Percentiles rank a stretch among this genome's conserved stretches.
Conservation (phyloP, 176 grass and related monocot species). For the Aegilops speltoides region DNA sequence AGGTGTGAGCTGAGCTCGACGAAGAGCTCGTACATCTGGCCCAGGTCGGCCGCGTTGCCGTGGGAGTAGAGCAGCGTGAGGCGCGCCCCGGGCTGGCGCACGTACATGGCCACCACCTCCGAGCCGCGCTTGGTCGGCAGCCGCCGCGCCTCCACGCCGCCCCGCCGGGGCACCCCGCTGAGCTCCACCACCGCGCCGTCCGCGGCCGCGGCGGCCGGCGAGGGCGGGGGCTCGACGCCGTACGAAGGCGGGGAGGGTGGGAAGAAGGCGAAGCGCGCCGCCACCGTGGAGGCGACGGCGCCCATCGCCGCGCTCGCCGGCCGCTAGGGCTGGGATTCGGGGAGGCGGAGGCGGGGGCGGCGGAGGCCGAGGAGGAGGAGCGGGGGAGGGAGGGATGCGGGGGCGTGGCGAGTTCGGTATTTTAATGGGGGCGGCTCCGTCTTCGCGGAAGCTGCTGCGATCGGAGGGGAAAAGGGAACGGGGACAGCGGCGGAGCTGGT, state of each 20-base stretch:
- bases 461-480: conserved; percentile 25
- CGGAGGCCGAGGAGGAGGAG: not conserved
- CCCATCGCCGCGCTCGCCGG: conserved; percentile 44
- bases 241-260: conserved; percentile 81
- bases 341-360: not conserved
- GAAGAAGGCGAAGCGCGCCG: conserved; percentile 87
- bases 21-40: conserved; percentile 96
- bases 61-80: conserved; percentile 97
- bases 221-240: conserved; percentile 50
- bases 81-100: conserved; percentile 63
- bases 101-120: conserved; percentile 81
- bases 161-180: conserved; percentile 52
- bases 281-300: conserved; percentile 75
- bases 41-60: conserved; percentile 92
- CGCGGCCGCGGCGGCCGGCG: conserved; percentile 12
- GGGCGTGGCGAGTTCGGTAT: conserved; percentile 14
- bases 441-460: conserved; percentile 49
- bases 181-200: conserved; percentile 55
- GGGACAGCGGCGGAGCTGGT: not conserved
- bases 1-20: conserved; percentile 86
- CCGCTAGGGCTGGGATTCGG: not conserved
- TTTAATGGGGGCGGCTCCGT: conserved; percentile 29
- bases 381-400: not conserved
- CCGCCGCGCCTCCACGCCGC: conserved; percentile 68
- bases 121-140: conserved; percentile 72